These are phyloP conservation scores for Orbilia blumenaviensis DNA, from an alignment of 2,329 filamentous ascomycete genomes.

Conservation along the genomic window DNA sequence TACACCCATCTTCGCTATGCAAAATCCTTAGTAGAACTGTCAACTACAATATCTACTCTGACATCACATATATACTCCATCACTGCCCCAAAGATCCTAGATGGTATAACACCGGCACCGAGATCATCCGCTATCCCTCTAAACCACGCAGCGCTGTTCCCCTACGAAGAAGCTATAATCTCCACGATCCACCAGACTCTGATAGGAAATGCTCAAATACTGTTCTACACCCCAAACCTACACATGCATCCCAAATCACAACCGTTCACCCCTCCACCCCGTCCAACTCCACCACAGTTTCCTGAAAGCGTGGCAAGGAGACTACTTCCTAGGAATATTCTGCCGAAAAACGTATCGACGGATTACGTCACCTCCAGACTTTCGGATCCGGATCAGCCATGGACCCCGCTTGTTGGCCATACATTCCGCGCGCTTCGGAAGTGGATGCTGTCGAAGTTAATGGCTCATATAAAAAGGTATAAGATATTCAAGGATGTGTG, in stretches of 20 bases:
- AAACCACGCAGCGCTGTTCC: neutral
- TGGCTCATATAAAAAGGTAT: neutral
- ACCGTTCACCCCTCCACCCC: neutral
- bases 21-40: neutral
- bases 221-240: neutral
- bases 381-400: neutral
- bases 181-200: constrained; percentile 10
- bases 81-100: neutral
- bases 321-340: neutral
- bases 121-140: neutral
- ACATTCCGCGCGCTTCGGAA: neutral
- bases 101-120: neutral
- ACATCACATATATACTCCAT: neutral
- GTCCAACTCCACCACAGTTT: neutral
- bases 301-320: neutral
- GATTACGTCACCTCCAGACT: neutral
- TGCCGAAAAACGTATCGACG: neutral
- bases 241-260: neutral
- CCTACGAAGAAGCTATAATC: neutral
- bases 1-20: constrained; percentile 23
- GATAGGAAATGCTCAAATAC: constrained; percentile 15
- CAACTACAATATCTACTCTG: neutral
- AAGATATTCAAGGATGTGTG: constrained; percentile 21
- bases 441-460: neutral
- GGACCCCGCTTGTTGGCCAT: neutral